These are phyloP conservation scores for Mucor piriformis DNA, from an alignment of 371 early-diverging fungal genomes.

Conservation along the genomic window DNA sequence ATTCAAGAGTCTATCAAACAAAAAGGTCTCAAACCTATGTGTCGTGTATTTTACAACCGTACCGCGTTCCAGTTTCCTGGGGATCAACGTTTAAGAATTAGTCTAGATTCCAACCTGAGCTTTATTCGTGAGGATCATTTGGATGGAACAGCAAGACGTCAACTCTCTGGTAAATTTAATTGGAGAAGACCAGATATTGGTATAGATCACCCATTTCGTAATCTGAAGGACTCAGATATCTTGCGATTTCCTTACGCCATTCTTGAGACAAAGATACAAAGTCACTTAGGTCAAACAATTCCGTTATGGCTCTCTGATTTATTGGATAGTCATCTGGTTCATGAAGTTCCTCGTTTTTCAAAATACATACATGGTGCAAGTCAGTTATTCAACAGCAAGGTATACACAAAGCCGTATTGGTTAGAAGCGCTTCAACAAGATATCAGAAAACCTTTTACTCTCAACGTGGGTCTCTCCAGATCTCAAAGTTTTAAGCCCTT, in stretches of 20 bases:
- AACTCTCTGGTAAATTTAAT: slow-evolving; percentile 58
- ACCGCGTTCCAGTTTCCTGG: slow-evolving; percentile 99
- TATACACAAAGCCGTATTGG: slow-evolving; percentile 96
- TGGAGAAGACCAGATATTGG: slow-evolving; percentile 94
- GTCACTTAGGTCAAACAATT: slow-evolving; percentile 83
- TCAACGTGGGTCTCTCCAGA: slow-evolving; percentile 52
- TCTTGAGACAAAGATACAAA: slow-evolving; percentile 97
- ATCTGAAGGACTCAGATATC: slow-evolving; percentile 80
- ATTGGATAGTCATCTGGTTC: slow-evolving; percentile 85
- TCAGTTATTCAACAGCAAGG: slow-evolving; percentile 73
- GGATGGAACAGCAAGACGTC: slow-evolving; percentile 41
- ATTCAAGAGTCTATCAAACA: slow-evolving; percentile 76
- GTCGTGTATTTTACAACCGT: slow-evolving; percentile 97
- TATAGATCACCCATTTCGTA: slow-evolving; percentile 89
- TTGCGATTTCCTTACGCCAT: slow-evolving; percentile 96
- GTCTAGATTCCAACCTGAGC: slow-evolving; percentile 95
- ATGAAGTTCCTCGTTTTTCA: slow-evolving; percentile 97
- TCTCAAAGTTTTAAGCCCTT: slow-evolving; percentile 51
- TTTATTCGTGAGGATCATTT: slow-evolving; percentile 96
- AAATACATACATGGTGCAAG: slow-evolving; percentile 98
- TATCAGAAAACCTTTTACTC: slow-evolving; percentile 70
- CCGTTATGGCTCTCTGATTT: slow-evolving; percentile 94
- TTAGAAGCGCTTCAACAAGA: slow-evolving; percentile 89
- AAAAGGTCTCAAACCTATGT: slow-evolving; percentile 80
- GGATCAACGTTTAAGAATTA: slow-evolving; percentile 95